phyloP scores from a whole-genome alignment of 371 early-diverging fungal genomes.

The Apophysomyces elegans region DNA sequence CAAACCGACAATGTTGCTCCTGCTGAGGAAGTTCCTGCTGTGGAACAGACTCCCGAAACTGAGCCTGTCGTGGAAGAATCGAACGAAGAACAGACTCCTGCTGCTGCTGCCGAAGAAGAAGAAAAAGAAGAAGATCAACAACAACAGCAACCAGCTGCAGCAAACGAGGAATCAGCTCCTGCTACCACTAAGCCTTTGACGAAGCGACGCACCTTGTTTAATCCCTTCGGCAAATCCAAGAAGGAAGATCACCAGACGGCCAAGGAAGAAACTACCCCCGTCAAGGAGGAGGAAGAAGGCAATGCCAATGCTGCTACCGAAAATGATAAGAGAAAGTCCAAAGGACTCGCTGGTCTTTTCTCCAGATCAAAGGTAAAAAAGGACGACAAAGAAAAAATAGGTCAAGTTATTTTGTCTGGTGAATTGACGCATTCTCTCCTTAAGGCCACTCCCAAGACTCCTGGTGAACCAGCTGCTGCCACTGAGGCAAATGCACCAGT shows the following conservation, averaged over 20 bases:
- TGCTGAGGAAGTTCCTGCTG: not conserved
- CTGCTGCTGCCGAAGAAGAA: constrained; percentile 7
- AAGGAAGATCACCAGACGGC: constrained; percentile 12
- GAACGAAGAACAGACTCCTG: not conserved
- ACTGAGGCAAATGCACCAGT: constrained; percentile 9
- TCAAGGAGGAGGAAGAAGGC: constrained; percentile 11
- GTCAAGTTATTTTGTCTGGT: no score
- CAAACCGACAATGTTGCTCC: not conserved
- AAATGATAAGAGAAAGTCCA: constrained; percentile 27
- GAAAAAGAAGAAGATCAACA: no score
- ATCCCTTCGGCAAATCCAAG: constrained; percentile 35
- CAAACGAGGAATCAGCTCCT: not conserved
- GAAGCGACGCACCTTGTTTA: constrained; percentile 36
- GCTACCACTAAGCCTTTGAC: constrained; percentile 19
- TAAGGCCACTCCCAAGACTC: constrained; percentile 11
- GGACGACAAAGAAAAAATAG: not conserved
- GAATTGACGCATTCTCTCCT: not conserved
- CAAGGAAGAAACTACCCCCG: constrained; percentile 15
- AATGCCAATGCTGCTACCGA: constrained; percentile 5
- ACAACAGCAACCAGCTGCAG: not conserved
- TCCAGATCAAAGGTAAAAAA: constrained; percentile 13
- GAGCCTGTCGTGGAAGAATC: constrained; percentile 1
- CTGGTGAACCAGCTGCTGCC: constrained; percentile 10
- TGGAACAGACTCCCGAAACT: not conserved
- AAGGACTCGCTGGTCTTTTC: constrained; percentile 20